phyloP scores from a whole-genome alignment of 495 filamentous ascomycete genomes.

The Terfezia boudieri region DNA sequence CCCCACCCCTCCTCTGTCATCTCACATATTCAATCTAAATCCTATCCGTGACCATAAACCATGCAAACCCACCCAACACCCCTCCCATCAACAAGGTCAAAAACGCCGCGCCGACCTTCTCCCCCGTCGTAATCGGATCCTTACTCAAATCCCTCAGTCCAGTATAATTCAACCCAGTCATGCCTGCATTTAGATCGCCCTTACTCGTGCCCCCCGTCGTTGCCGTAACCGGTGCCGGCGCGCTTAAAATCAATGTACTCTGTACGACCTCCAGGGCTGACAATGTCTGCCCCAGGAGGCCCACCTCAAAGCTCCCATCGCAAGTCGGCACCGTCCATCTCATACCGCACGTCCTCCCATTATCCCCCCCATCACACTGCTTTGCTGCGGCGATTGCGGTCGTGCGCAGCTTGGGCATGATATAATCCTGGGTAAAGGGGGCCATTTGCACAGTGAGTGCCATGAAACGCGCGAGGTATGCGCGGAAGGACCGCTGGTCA shows the following conservation, averaged over 20 bases:
- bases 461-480: too few species aligned
- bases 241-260: slow-evolving; percentile 26
- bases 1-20: too few species aligned
- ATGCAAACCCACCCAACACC: neutral
- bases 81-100: slow-evolving; percentile 27
- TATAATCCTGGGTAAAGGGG: slow-evolving; percentile 35
- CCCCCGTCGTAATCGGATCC: slow-evolving; percentile 29
- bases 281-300: slow-evolving; percentile 25
- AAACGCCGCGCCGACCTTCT: slow-evolving; percentile 42
- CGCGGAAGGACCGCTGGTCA: too few species aligned
- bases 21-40: too few species aligned
- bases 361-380: slow-evolving; percentile 41
- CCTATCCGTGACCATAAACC: neutral
- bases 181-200: slow-evolving; percentile 37
- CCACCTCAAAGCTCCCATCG: slow-evolving; percentile 24
- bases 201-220: slow-evolving; percentile 42
- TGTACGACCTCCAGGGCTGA: slow-evolving; percentile 37
- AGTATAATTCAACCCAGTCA: slow-evolving; percentile 10
- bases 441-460: slow-evolving; percentile 53
- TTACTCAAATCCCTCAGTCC: slow-evolving; percentile 4
- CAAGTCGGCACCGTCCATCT: slow-evolving; percentile 34
- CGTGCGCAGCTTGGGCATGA: slow-evolving; percentile 42
- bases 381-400: slow-evolving; percentile 47
- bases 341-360: slow-evolving; percentile 38
- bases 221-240: slow-evolving; percentile 30